Conservation (phyloP, 1,284 basidiomycete species). For the Sparassis latifolia region DNA sequence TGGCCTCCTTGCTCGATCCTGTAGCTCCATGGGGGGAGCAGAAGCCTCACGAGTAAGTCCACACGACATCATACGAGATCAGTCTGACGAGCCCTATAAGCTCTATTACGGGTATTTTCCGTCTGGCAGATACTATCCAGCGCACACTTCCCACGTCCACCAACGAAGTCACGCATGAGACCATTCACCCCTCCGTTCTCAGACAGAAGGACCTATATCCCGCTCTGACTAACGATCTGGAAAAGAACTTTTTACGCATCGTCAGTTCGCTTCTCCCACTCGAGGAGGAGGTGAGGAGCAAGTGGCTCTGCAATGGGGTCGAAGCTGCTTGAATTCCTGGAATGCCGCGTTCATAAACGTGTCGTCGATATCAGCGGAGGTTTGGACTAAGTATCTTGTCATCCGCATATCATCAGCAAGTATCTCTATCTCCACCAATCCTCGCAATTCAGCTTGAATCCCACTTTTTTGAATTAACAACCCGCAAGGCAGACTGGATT, state of each 20-base stretch:
- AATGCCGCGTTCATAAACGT: no score
- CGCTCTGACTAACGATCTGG: constrained; percentile 30
- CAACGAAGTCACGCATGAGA: constrained; percentile 49
- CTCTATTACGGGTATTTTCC: constrained; percentile 47
- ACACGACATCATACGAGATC: background rate
- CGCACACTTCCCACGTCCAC: constrained; percentile 42
- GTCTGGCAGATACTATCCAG: constrained; percentile 34
- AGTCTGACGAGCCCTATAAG: constrained; percentile 24
- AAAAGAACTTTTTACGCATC: constrained; percentile 34
- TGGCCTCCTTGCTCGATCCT: constrained; percentile 42
- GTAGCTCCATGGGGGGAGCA: constrained; percentile 55
- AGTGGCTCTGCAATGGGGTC: constrained; percentile 34
- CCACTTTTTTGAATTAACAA: no score
- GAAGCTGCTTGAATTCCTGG: background rate
- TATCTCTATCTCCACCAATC: no score
- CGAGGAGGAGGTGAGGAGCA: constrained; percentile 41
- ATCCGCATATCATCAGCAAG: no score
- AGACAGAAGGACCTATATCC: constrained; percentile 34
- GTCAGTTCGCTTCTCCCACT: constrained; percentile 41
- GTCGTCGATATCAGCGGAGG: no score
- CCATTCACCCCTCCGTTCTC: constrained; percentile 53
- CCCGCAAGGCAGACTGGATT: no score
- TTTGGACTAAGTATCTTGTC: no score
- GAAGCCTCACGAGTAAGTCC: constrained; percentile 49
- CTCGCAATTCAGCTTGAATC: no score